These are phyloP conservation scores for Solanum microdontum DNA, from an alignment of 257 asterid species.

Conservation along the genomic window DNA sequence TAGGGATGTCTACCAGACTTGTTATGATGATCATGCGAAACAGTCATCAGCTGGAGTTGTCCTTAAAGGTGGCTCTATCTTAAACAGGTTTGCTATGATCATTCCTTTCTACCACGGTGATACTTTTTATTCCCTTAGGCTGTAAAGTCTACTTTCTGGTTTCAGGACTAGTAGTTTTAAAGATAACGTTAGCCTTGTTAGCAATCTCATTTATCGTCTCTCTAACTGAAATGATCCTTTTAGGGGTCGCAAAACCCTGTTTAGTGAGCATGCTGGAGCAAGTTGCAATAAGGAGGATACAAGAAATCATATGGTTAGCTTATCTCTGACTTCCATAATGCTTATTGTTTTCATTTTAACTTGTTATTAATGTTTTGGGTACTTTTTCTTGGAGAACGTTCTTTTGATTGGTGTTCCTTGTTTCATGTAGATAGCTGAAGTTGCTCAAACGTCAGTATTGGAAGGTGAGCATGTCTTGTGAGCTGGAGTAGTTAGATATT, in stretches of 20 bases:
- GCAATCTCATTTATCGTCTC: background rate
- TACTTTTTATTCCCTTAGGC: background rate
- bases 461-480: conserved; percentile 42
- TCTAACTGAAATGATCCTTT: background rate
- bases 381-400: background rate
- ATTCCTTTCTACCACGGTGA: background rate
- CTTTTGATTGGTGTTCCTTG: conserved; percentile 1
- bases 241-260: conserved; percentile 40
- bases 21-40: conserved; percentile 32
- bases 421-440: conserved; percentile 38
- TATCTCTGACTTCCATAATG: background rate
- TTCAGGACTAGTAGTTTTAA: background rate
- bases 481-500: background rate
- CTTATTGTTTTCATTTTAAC: background rate
- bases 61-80: background rate
- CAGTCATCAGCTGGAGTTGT: conserved; percentile 28
- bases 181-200: background rate
- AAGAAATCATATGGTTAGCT: conserved; percentile 39
- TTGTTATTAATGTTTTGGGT: background rate
- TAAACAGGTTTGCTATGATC: background rate
- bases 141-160: background rate
- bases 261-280: conserved; percentile 29
- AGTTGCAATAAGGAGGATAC: conserved; percentile 25
- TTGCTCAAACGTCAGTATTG: conserved; percentile 30
- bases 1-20: conserved; percentile 29